Base-by-base conservation (phyloP, 495 filamentous ascomycete genomes). In the Symbiotaphrina buchneri region DNA sequence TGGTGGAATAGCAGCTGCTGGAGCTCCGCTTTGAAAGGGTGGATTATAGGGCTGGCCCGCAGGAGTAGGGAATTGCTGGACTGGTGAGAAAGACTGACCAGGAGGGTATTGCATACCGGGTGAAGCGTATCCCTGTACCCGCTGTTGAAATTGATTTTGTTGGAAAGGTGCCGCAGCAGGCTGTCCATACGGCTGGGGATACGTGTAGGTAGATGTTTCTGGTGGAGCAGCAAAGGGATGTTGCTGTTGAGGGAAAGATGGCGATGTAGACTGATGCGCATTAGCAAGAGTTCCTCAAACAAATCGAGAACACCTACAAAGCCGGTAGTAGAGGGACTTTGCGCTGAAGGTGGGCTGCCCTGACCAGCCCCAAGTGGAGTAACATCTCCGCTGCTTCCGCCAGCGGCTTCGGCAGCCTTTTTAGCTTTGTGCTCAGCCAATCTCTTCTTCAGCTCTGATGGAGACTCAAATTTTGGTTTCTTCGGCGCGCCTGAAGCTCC, bases 361-460 rank as follows among this genome's bases (percentile, higher is more conserved):
- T 49, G 49, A 28, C 61, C 56, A 14, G 58, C 56, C 13, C 60
- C 59, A 14, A 60, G 46, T 6, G 71, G 64, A 0, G 71, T 77
- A 20, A 57, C 69, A 21, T 58, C 59, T 27, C 68, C 67, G 40
- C 63, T 68, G 41, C 63, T 69, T 28, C 60, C 60, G 32, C 48
- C 51, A 17, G 55, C 54, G 45, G 63, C 63, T 38, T 74, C 70
- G 5, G 58, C 53, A 14, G 68, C 65, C 32, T 64, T 55, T 45
- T 68, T 70, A 1, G 77, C 75, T 35, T 74, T 76, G 38, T 83
- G 74, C 41, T 78, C 80, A 27, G 77, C 78, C 28, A 91, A 44
- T 33, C 82, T 65, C 58, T 72, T 74, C 59, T 83, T 85, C 40
- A 91, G 46, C 41, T 90, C 80, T 8, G 71, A 68, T 0, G 72